Evolutionary conservation across 495 filamentous ascomycete genomes (phyloP).

Genomic region (Hyaloscypha finlandica): DNA sequence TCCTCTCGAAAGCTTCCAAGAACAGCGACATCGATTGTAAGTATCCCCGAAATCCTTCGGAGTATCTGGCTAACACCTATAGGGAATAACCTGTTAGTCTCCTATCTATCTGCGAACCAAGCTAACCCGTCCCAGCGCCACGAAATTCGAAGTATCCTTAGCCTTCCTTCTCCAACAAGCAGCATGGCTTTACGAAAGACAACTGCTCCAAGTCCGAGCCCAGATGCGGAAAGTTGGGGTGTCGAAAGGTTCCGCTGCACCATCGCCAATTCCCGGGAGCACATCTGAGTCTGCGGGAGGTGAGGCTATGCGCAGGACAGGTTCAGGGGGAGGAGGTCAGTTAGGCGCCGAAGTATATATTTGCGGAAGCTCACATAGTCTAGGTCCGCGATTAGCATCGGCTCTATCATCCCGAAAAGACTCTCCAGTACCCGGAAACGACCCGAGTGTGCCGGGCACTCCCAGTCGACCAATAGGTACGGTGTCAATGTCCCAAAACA

Average conservation of each 20-base stretch:
- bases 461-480: conserved; percentile 26
- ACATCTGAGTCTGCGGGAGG: conserved; percentile 51
- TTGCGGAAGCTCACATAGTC: conserved; percentile 8
- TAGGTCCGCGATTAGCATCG: conserved; percentile 59
- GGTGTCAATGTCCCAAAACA: not conserved
- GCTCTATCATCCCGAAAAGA: conserved; percentile 68
- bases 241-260: conserved; percentile 45
- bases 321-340: conserved; percentile 52
- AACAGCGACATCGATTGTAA: conserved; percentile 82
- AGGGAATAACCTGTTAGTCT: conserved; percentile 81
- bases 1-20: conserved; percentile 73
- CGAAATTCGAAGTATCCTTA: conserved; percentile 71
- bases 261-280: conserved; percentile 53
- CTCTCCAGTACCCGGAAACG: conserved; percentile 51
- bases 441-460: conserved; percentile 30
- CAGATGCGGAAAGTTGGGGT: conserved; percentile 80
- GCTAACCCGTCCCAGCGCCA: conserved; percentile 46
- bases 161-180: conserved; percentile 92
- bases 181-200: conserved; percentile 91
- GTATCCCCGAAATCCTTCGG: conserved; percentile 30
- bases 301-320: conserved; percentile 58
- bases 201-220: conserved; percentile 82
- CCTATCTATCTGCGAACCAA: conserved; percentile 2
- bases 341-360: conserved; percentile 4
- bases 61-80: conserved; percentile 21